Evolutionary conservation across 768 basidiomycete species (phyloP).

Genomic region (Tylopilus cervinicoccineus): DNA sequence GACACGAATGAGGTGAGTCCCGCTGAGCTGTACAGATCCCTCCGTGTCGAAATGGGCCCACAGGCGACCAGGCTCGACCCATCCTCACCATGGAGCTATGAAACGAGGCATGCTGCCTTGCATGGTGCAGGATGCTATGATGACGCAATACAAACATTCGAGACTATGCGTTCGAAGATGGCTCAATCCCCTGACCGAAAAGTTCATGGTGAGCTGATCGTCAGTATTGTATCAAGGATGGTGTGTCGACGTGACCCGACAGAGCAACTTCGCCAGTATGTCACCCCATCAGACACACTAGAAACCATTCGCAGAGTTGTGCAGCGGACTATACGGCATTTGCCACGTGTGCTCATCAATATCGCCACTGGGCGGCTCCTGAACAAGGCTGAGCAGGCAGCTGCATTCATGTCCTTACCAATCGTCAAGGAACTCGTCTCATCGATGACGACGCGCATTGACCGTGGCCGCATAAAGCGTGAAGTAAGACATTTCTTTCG

Average conservation of each 20-base stretch:
- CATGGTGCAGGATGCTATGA: neutral
- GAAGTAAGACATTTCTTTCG: neutral
- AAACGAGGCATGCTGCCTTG: neutral
- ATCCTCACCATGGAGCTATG: constrained; percentile 1
- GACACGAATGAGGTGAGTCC: too few species aligned
- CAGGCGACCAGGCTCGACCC: too few species aligned
- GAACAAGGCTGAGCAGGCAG: neutral
- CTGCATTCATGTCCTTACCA: neutral
- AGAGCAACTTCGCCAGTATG: neutral
- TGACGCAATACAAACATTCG: neutral
- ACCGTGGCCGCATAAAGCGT: neutral
- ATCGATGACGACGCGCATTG: neutral
- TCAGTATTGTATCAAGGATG: too few species aligned
- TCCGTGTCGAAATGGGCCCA: too few species aligned
- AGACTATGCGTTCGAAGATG: neutral
- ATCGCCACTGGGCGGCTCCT: neutral
- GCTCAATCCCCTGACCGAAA: neutral
- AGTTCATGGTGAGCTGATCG: neutral
- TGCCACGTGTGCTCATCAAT: neutral
- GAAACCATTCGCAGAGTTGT: neutral
- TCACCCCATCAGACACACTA: neutral
- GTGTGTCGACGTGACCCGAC: neutral
- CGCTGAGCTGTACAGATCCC: too few species aligned
- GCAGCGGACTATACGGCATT: neutral
- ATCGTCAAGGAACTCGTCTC: neutral